Conservation (phyloP, 306 rosid genomes). For the Rosa lucieae region DNA sequence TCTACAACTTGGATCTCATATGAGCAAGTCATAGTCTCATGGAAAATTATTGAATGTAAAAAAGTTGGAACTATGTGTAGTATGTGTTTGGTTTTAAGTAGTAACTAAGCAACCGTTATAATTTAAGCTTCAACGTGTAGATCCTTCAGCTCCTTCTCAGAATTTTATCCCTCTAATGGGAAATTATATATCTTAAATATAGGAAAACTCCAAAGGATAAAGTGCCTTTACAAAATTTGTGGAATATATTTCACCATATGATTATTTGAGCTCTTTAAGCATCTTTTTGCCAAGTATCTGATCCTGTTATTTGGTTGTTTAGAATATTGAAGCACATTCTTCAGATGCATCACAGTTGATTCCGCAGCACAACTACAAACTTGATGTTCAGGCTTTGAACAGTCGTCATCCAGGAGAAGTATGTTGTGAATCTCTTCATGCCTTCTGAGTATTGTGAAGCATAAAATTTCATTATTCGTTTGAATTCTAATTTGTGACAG, state of each 20-base stretch:
- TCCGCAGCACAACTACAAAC: slow-evolving; percentile 98
- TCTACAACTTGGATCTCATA: background rate
- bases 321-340: slow-evolving; percentile 83
- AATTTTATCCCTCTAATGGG: background rate
- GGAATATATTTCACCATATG: background rate
- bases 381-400: slow-evolving; percentile 88
- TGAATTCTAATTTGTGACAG: no score
- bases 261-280: background rate
- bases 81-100: background rate
- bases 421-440: slow-evolving; percentile 18
- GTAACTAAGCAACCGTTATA: background rate
- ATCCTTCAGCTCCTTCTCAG: background rate
- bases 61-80: background rate
- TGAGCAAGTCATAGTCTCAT: background rate
- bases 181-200: background rate
- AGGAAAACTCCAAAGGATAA: background rate
- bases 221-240: background rate
- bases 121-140: background rate
- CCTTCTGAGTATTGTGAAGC: background rate
- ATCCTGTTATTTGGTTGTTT: slow-evolving; percentile 36
- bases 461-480: background rate
- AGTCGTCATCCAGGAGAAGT: slow-evolving; percentile 96
- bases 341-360: slow-evolving; percentile 78
- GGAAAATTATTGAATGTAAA: background rate
- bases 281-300: slow-evolving; percentile 20